A percentile compares a stretch with the other conserved stretches of the same genome.
phyloP scores from a whole-genome alignment of 2,329 filamentous ascomycete species.

The Ramichloridium luteum region DNA sequence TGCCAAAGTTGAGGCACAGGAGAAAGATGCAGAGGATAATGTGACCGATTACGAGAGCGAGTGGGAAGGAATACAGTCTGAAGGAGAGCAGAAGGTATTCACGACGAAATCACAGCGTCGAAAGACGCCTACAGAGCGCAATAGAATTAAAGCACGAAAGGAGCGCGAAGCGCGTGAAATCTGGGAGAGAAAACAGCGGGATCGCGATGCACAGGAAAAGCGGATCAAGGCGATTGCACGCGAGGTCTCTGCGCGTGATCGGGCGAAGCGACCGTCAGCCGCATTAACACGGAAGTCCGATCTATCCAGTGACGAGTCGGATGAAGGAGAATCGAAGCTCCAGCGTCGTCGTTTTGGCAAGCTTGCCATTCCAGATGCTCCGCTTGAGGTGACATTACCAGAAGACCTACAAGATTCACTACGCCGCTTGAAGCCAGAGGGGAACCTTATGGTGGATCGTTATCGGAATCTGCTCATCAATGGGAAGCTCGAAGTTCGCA shows the following conservation, averaged over 20 bases:
- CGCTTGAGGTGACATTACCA: slow-evolving; percentile 37
- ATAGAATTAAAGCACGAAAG: slow-evolving; percentile 79
- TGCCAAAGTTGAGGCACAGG: slow-evolving; percentile 59
- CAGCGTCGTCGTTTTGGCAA: slow-evolving; percentile 61
- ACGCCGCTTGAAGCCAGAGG: slow-evolving; percentile 63
- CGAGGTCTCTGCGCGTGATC: slow-evolving; percentile 50
- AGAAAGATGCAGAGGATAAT: slow-evolving; percentile 55
- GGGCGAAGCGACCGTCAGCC: slow-evolving; percentile 16
- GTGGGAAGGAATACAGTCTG: slow-evolving; percentile 44
- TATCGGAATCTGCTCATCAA: slow-evolving; percentile 81
- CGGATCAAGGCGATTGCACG: slow-evolving; percentile 59
- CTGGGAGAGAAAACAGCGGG: slow-evolving; percentile 64
- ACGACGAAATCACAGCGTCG: slow-evolving; percentile 61
- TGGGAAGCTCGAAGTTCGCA: slow-evolving; percentile 77
- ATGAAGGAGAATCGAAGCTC: slow-evolving; percentile 32
- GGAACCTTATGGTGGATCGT: slow-evolving; percentile 84
- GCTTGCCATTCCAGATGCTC: slow-evolving; percentile 60
- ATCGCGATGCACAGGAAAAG: slow-evolving; percentile 58
- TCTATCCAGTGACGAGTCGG: slow-evolving; percentile 16
- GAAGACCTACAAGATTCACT: slow-evolving; percentile 40
- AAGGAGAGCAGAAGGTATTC: slow-evolving; percentile 50
- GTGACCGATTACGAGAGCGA: slow-evolving; percentile 53
- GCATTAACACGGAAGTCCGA: slow-evolving; percentile 5
- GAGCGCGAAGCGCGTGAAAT: slow-evolving; percentile 67
- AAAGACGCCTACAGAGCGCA: slow-evolving; percentile 77